Conservation (phyloP, 257 asterid genomes). For the Gentiana dahurica region DNA sequence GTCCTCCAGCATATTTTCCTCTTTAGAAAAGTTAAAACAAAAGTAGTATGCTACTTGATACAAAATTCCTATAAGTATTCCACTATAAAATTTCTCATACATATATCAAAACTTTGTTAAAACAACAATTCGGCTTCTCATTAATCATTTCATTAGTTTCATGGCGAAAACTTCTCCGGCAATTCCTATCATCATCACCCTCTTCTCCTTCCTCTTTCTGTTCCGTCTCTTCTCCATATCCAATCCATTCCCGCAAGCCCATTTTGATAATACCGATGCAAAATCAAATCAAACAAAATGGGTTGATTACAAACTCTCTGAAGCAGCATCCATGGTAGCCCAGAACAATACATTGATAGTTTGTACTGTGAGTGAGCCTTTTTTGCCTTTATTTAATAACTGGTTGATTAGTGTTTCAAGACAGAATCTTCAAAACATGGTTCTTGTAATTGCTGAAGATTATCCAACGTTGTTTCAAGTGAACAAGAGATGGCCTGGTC, state of each 20-base stretch:
- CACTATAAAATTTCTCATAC: no score
- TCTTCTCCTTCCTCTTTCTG: slow-evolving; percentile 38
- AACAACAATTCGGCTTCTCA: no score
- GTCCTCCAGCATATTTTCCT: no score
- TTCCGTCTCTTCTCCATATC: slow-evolving; percentile 52
- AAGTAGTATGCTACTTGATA: no score
- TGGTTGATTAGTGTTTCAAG: slow-evolving; percentile 87
- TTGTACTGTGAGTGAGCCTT: slow-evolving; percentile 94
- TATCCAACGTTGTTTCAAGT: slow-evolving; percentile 73
- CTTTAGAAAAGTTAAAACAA: no score
- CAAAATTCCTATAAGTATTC: no score
- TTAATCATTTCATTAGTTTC: no score
- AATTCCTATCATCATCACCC: no score
- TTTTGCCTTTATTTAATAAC: slow-evolving; percentile 73
- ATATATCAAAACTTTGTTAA: no score
- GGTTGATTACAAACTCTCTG: slow-evolving; percentile 60
- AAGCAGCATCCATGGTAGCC: slow-evolving; percentile 76
- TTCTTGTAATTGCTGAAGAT: slow-evolving; percentile 94
- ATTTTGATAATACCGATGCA: slow-evolving; percentile 7
- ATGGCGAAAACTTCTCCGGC: no score
- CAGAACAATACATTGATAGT: slow-evolving; percentile 71
- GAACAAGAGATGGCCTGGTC: slow-evolving; percentile 93
- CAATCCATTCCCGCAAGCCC: slow-evolving; percentile 27
- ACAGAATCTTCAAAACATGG: slow-evolving; percentile 75
- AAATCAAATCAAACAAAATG: slow-evolving; percentile 43